A percentile compares a stretch with the other conserved stretches of the same genome.
These are phyloP conservation scores for Saturnispora gosingensis DNA, from an alignment of 805 yeast species.

Conservation along the genomic window DNA sequence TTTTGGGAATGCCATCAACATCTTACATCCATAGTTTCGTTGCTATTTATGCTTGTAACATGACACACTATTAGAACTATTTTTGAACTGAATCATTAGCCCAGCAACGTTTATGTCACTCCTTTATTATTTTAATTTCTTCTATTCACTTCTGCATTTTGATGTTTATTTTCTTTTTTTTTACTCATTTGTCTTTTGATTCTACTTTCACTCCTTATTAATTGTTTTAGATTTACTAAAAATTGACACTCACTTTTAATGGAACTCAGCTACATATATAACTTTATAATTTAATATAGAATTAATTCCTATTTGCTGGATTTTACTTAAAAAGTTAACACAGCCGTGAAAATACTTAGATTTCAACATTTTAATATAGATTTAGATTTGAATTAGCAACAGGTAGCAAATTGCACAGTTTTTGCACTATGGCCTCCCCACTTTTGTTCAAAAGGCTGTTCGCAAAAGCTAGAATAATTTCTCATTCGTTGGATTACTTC, in stretches of 20 bases:
- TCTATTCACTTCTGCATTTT: neutral
- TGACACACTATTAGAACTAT: neutral
- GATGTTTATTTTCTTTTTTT: neutral
- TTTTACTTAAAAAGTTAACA: neutral
- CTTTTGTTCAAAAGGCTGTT: neutral
- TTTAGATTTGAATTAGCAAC: neutral
- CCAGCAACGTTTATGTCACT: neutral
- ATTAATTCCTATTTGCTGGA: neutral
- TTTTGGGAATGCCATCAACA: neutral
- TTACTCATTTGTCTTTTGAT: neutral
- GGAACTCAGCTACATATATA: neutral
- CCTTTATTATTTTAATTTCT: neutral
- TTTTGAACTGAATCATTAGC: neutral
- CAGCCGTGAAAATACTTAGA: neutral
- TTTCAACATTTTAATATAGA: neutral
- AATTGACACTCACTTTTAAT: neutral
- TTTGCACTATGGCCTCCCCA: neutral
- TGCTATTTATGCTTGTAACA: neutral
- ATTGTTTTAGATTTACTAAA: neutral
- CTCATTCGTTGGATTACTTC: neutral
- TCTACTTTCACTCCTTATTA: neutral
- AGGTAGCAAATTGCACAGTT: neutral
- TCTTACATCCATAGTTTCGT: too few relatives aligned
- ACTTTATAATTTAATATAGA: neutral
- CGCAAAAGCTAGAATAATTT: neutral